phyloP scores from a whole-genome alignment of 768 basidiomycete species.

The Rhodotorula toruloides region DNA sequence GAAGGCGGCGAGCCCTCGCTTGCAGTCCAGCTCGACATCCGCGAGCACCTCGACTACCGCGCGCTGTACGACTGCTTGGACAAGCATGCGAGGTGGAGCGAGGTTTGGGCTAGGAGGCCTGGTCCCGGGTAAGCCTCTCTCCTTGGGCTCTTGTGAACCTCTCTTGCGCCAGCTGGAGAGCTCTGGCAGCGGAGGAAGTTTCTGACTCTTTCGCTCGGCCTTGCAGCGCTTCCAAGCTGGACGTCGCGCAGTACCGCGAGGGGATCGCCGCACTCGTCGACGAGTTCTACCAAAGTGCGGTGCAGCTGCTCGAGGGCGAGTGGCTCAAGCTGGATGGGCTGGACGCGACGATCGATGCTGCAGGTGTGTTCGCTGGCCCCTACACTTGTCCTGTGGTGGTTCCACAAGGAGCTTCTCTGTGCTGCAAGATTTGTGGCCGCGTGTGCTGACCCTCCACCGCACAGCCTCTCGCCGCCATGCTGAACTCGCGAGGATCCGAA shows the following conservation, averaged over 20 bases:
- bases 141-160: too few species aligned
- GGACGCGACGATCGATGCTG: constrained; percentile 19
- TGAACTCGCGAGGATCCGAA: constrained; percentile 74
- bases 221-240: constrained; percentile 14
- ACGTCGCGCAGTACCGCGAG: constrained; percentile 17
- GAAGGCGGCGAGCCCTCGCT: not conserved
- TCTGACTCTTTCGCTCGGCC: not conserved
- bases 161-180: too few species aligned
- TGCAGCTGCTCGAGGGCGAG: constrained; percentile 39
- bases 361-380: constrained; percentile 1
- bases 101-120: constrained; percentile 34
- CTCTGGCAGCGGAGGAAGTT: too few species aligned
- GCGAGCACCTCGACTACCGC: constrained; percentile 66
- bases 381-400: not conserved
- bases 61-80: constrained; percentile 72
- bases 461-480: constrained; percentile 56
- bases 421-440: too few species aligned
- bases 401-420: not conserved
- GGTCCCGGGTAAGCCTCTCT: not conserved
- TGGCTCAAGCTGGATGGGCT: constrained; percentile 41
- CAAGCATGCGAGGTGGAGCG: constrained; percentile 27
- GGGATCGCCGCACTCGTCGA: constrained; percentile 24
- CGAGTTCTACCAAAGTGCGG: constrained; percentile 26
- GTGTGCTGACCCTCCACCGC: too few species aligned
- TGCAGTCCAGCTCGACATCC: constrained; percentile 25